Evolutionary conservation across 164 flowering plant genomes (phyloP), one percentile per base, ranked within the genome.

Genomic region (Akebia trifoliata): DNA sequence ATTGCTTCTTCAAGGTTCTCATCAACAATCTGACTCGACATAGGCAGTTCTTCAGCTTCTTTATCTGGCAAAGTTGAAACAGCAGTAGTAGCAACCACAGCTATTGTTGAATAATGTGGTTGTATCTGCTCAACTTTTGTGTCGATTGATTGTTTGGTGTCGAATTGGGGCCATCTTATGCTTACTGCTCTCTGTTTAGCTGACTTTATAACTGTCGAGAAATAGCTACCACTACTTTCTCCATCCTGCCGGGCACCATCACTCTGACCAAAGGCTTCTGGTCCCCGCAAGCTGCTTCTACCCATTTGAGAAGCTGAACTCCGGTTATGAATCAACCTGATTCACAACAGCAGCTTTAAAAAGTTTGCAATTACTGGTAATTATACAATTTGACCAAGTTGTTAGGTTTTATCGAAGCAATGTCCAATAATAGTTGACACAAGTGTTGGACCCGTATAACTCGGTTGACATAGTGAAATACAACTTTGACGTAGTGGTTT

Each of bases 111-210:
- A 50, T 25, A 48, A 22, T 72, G 58, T 48, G 46, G 25, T 5
- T 38, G 17, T 6, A 38, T 50, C 57, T 55, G 66, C 60, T 72
- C 72, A 24, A 38, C 57, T 48, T 43, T 61, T 8, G 39, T 17
- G 48, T 30, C 39, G 18, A 17, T 46, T 30, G 36, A n/a, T 46
- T 69, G 80, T 22, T 57, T 68, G 11, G 68, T 9, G 59, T 86
- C 87, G 6, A 70, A 58, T 54, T 76, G 89, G 6, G 77, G 56
- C 92, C 87, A 82, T 61, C 75, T 81, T 52, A 86, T 66, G 56
- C 60, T 75, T 48, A 68, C 69, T 2, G 95, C 90, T 57, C 50
- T 81, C 57, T 81, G 72, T 71, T 73, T 89, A 12, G 97, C 86
- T 1, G 86, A 77, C 56, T 73, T 81, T 1, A 90, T 54, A 46